A percentile compares a stretch with the other conserved stretches of the same genome.
phyloP scores from a whole-genome alignment of 805 yeast genomes.

The Vanderwaltozyma yarrowii region DNA sequence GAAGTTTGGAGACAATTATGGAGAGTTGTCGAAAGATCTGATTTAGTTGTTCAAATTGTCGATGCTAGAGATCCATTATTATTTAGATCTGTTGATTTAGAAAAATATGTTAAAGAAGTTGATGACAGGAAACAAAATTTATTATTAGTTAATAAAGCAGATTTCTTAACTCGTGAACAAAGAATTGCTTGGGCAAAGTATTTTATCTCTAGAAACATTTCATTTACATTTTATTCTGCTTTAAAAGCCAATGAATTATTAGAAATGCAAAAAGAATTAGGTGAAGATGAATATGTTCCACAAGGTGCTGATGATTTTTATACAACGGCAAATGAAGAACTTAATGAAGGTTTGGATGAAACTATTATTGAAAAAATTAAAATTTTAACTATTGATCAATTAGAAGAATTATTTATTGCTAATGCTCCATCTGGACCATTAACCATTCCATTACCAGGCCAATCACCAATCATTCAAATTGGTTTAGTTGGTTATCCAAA shows the following conservation, averaged over 20 bases:
- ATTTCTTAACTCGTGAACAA: constrained; percentile 67
- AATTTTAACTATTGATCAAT: constrained; percentile 72
- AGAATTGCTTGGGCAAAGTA: constrained; percentile 81
- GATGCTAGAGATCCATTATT: constrained; percentile 92
- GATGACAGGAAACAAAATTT: constrained; percentile 70
- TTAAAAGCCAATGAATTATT: constrained; percentile 67
- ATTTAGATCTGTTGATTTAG: constrained; percentile 83
- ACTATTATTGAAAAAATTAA: constrained; percentile 41
- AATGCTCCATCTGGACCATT: constrained; percentile 63
- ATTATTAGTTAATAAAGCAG: constrained; percentile 87
- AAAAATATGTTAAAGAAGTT: constrained; percentile 67
- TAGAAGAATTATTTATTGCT: constrained; percentile 66
- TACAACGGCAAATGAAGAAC: constrained; percentile 10
- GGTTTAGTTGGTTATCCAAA: constrained; percentile 98
- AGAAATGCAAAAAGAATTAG: constrained; percentile 44
- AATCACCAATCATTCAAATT: constrained; percentile 62
- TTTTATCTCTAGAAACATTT: constrained; percentile 56
- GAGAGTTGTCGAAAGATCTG: constrained; percentile 95
- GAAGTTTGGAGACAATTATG: constrained; percentile 98
- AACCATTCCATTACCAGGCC: constrained; percentile 44
- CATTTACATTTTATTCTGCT: constrained; percentile 90
- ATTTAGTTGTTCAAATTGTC: constrained; percentile 89
- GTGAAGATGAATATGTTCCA: constrained; percentile 24
- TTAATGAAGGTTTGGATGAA: constrained; percentile 27
- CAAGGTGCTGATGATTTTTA: constrained; percentile 17